Evolutionary conservation across 139 green algal genomes (phyloP), one percentile per base, ranked within the genome.

Genomic region (Micractinium sp.): DNA sequence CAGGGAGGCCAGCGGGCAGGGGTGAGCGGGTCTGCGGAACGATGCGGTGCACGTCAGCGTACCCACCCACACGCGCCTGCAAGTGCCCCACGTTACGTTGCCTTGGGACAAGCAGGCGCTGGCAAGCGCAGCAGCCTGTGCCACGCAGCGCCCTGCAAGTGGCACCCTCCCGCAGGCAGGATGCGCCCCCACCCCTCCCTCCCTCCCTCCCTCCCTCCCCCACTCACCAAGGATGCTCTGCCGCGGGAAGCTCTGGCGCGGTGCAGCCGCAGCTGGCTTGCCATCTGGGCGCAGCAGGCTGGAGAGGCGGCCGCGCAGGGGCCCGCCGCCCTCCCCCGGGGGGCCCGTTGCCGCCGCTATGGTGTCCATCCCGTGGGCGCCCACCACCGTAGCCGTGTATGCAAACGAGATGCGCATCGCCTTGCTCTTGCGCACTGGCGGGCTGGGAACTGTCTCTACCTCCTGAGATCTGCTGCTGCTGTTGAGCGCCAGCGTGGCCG

Each of bases 401-500:
- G 83, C 83, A 69, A 87, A 87, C 1, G 83, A 87, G 31, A 87
- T 87, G 38, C 83, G 83, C 39, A 79, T 56, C 27, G 18, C 15
- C 2, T n/a, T 39, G 66, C 63, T 75, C n/a, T 56, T 66, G 67
- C 39, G 39, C 61, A 80, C 74, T 13, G 83, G 66, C 27, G 83
- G 31, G 38, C 80, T 87, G 67, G 83, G 13, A 25, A 33, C 41
- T 7, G 9, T 33, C 23, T 15, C 38, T 7, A 9, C 63, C 35
- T 87, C 82, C 31, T n/a, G 2, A 38, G 35, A 13, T 7, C 61
- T 12, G 36, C 82, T 63, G 82, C 36, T 38, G 81, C 53, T 47
- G 81, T 33, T 33, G 33, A 18, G n/a, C 60, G 69, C 69, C 19
- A 35, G 20, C 15, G 33, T 33, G 22, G 76, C 38, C 22, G 38